Conservation (phyloP, 2,329 filamentous ascomycete species). For the Trichophyton simii region DNA sequence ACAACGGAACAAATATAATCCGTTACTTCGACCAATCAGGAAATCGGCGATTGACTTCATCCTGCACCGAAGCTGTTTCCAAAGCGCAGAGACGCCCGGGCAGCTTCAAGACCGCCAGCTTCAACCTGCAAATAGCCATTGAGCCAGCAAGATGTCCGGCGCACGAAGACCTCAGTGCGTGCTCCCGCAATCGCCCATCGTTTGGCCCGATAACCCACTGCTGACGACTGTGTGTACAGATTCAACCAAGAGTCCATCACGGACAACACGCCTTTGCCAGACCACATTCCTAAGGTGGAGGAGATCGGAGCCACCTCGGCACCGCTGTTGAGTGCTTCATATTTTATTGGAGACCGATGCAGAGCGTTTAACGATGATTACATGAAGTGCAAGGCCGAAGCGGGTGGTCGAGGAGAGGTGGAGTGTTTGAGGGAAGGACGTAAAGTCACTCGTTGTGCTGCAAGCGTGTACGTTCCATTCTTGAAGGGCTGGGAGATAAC, state of each 20-base stretch:
- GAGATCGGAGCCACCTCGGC: slow-evolving; percentile 90
- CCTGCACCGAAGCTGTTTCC: background rate
- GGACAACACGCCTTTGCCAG: slow-evolving; percentile 90
- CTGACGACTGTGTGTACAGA: slow-evolving; percentile 38
- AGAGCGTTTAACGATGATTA: slow-evolving; percentile 95
- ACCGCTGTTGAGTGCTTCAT: slow-evolving; percentile 79
- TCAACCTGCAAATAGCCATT: slow-evolving; percentile 7
- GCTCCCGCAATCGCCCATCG: background rate
- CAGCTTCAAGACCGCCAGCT: background rate
- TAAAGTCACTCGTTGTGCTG: slow-evolving; percentile 90
- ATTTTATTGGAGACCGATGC: slow-evolving; percentile 95
- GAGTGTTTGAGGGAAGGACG: slow-evolving; percentile 94
- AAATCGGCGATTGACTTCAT: background rate
- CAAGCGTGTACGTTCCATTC: slow-evolving; percentile 65
- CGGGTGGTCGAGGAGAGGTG: slow-evolving; percentile 77
- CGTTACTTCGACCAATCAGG: background rate
- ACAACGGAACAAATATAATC: background rate
- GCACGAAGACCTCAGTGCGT: slow-evolving; percentile 11
- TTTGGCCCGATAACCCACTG: background rate
- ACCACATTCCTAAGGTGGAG: slow-evolving; percentile 79
- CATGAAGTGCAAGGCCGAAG: slow-evolving; percentile 98
- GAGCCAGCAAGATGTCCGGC: slow-evolving; percentile 13
- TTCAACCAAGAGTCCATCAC: slow-evolving; percentile 90
- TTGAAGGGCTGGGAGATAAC: slow-evolving; percentile 6
- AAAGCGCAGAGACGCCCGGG: background rate